phyloP scores from a whole-genome alignment of 23 red algal species.

The Gracilaria gracilis region DNA sequence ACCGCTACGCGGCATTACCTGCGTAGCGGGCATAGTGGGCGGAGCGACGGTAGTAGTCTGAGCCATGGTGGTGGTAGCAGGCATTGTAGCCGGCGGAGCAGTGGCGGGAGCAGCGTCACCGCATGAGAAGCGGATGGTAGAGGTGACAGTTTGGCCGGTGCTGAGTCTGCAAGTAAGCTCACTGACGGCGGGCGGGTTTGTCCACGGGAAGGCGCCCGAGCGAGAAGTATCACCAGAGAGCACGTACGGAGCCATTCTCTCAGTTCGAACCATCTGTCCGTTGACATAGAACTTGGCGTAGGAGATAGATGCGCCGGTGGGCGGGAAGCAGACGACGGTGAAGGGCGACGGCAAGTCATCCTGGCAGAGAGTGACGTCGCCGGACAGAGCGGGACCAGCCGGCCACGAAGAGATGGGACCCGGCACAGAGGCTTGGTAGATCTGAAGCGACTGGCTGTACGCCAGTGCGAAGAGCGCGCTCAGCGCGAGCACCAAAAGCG shows the following conservation, averaged over 20 bases:
- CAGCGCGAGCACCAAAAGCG: neutral
- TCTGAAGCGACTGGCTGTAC: slow-evolving; percentile 3
- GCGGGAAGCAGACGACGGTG: slow-evolving; percentile 12
- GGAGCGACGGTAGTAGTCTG: neutral
- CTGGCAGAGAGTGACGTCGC: neutral
- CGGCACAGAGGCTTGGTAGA: slow-evolving; percentile 26
- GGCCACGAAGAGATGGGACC: neutral
- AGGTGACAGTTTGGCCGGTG: neutral
- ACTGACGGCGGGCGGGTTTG: neutral
- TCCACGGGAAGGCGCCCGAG: slow-evolving; percentile 21
- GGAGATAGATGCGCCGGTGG: neutral
- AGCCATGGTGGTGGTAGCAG: slow-evolving; percentile 4
- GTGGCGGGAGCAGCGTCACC: neutral
- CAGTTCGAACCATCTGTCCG: slow-evolving; percentile 10
- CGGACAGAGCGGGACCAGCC: neutral
- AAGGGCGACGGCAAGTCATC: slow-evolving; percentile 20
- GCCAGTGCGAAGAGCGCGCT: neutral
- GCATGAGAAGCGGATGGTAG: slow-evolving; percentile 28
- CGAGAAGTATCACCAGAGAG: slow-evolving; percentile 23
- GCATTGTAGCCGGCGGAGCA: neutral
- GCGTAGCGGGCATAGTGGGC: neutral
- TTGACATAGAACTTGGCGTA: slow-evolving; percentile 48
- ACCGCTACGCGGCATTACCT: neutral
- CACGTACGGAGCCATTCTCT: slow-evolving; percentile 28
- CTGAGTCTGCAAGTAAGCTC: neutral